A percentile compares a stretch with the other conserved stretches of the same genome.
Conservation (phyloP, 495 filamentous ascomycete genomes). For the Lindgomyces ingoldianus region DNA sequence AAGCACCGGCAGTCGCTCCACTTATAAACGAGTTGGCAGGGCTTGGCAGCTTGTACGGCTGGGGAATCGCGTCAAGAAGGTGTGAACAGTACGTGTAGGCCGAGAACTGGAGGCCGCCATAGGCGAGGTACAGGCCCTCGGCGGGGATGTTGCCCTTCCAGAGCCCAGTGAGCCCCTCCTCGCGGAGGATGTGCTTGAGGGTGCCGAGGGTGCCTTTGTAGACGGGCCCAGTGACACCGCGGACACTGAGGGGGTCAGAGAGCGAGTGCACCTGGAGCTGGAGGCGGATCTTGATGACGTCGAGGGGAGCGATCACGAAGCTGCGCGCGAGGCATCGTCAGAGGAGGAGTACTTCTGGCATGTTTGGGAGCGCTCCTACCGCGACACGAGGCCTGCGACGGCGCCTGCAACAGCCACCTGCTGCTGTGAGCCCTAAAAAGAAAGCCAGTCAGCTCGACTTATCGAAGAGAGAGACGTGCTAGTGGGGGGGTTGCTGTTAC, state of each 20-base stretch:
- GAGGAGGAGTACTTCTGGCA: not conserved
- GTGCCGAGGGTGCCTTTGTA: conserved; percentile 81
- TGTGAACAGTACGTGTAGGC: conserved; percentile 73
- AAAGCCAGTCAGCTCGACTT: conserved; percentile 2
- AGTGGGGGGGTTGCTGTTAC: conserved; percentile 44
- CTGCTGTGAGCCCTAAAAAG: conserved; percentile 67
- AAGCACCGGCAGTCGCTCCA: conserved; percentile 75
- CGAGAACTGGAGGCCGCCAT: conserved; percentile 86
- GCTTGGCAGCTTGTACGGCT: conserved; percentile 54
- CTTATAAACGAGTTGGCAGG: conserved; percentile 70
- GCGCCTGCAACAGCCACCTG: conserved; percentile 85
- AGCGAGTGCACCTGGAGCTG: conserved; percentile 85
- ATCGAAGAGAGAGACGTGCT: not conserved
- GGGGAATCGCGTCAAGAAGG: conserved; percentile 55
- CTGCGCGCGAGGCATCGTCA: conserved; percentile 44
- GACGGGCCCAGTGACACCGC: conserved; percentile 59
- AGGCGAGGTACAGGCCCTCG: conserved; percentile 87
- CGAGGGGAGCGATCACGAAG: conserved; percentile 88
- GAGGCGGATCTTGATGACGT: conserved; percentile 95
- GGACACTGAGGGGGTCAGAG: conserved; percentile 62
- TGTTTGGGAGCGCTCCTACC: conserved; percentile 50
- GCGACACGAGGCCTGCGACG: conserved; percentile 83
- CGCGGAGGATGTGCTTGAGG: conserved; percentile 67
- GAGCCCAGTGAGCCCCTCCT: conserved; percentile 82
- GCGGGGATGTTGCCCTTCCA: conserved; percentile 99